These are phyloP conservation scores for Ceraceosorus guamensis DNA, from an alignment of 1,284 basidiomycete species.

Conservation along the genomic window DNA sequence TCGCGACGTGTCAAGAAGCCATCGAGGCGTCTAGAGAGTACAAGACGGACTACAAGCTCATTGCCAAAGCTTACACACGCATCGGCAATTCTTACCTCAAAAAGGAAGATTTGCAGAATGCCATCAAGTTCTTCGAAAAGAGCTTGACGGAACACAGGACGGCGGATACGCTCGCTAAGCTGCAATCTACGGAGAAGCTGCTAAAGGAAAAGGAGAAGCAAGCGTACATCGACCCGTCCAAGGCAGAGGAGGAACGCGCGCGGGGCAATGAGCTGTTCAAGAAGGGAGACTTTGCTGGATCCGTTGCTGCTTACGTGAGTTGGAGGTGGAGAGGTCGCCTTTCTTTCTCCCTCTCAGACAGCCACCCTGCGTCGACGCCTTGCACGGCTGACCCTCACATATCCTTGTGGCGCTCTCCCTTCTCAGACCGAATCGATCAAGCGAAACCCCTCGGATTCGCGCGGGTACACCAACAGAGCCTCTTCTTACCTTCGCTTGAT, in stretches of 20 bases:
- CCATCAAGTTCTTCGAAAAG: constrained; percentile 52
- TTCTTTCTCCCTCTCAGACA: too few species aligned
- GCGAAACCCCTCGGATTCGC: constrained; percentile 78
- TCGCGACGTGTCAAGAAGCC: constrained; percentile 87
- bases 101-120: constrained; percentile 68
- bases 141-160: constrained; percentile 95
- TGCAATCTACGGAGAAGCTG: constrained; percentile 64
- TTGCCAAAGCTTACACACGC: constrained; percentile 73
- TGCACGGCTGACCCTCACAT: too few species aligned
- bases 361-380: too few species aligned
- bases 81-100: constrained; percentile 78
- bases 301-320: constrained; percentile 71
- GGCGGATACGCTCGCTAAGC: constrained; percentile 81
- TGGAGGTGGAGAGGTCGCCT: too few species aligned
- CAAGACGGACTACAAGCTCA: constrained; percentile 57
- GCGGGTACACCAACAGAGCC: constrained; percentile 87
- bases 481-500: constrained; percentile 92
- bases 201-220: constrained; percentile 70
- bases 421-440: constrained; percentile 78
- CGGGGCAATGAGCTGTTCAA: constrained; percentile 92
- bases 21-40: constrained; percentile 77
- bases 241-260: constrained; percentile 76
- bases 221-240: constrained; percentile 82
- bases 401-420: too few species aligned
- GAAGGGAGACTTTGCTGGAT: constrained; percentile 53